Evolutionary conservation across 2,329 filamentous ascomycete genomes (phyloP).

Genomic region (Aspergillus neoniger): DNA sequence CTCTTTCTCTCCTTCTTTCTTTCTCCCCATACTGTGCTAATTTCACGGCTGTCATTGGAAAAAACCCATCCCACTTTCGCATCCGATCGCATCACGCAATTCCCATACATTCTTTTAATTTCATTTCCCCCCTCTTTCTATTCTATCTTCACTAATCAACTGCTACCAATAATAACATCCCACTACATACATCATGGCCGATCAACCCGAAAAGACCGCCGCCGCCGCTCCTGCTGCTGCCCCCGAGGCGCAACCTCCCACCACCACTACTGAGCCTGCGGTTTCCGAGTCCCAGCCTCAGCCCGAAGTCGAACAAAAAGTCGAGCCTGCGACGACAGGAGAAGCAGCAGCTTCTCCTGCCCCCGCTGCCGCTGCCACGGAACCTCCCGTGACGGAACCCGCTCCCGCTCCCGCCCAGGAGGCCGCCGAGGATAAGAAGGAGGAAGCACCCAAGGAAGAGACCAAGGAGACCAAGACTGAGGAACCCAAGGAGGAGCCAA

Average conservation of each 20-base stretch:
- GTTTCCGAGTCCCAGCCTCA: constrained; percentile 8
- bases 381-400: constrained; percentile 4
- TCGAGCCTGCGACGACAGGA: background rate
- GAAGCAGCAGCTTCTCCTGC: background rate
- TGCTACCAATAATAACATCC: background rate
- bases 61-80: background rate
- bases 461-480: background rate
- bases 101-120: background rate
- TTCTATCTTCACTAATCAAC: background rate
- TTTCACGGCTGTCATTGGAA: too few relatives aligned
- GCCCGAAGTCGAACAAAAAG: constrained; percentile 1
- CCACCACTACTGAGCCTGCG: background rate
- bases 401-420: constrained; percentile 9
- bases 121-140: background rate
- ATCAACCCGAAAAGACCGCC: constrained; percentile 14
- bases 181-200: constrained; percentile 11
- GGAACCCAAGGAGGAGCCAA: background rate
- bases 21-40: background rate
- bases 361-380: constrained; percentile 10
- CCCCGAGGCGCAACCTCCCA: constrained; percentile 9
- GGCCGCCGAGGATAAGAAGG: background rate
- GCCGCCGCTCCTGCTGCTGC: background rate
- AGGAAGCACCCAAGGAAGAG: background rate
- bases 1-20: constrained; percentile 5
- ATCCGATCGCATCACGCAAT: background rate